Evolutionary conservation across 1,139 yeast species (phyloP).

Genomic region (Yamadazyma songkhlaensis): DNA sequence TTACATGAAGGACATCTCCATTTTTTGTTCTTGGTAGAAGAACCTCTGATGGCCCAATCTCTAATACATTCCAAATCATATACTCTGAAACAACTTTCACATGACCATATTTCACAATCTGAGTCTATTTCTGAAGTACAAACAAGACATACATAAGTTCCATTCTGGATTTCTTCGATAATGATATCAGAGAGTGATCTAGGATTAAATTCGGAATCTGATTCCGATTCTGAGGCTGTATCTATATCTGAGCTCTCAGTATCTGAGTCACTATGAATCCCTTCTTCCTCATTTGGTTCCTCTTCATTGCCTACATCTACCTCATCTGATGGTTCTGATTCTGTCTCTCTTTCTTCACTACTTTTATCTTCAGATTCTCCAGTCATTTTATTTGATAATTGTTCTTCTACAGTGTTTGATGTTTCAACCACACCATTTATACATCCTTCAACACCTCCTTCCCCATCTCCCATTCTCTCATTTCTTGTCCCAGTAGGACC

Average conservation of each 20-base stretch:
- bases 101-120: constrained; percentile 70
- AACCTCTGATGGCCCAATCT: constrained; percentile 80
- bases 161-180: constrained; percentile 57
- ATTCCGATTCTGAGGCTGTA: constrained; percentile 10
- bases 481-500: too few species aligned
- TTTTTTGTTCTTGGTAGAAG: constrained; percentile 46
- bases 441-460: too few species aligned
- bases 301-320: not conserved
- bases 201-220: constrained; percentile 9
- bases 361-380: too few species aligned
- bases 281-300: not conserved
- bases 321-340: too few species aligned
- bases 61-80: constrained; percentile 78
- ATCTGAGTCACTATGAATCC: too few species aligned
- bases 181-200: constrained; percentile 40
- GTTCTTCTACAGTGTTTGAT: too few species aligned
- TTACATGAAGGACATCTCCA: constrained; percentile 95
- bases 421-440: too few species aligned
- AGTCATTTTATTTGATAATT: too few species aligned
- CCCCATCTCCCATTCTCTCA: too few species aligned
- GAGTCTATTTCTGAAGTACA: constrained; percentile 80
- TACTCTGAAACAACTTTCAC: constrained; percentile 69
- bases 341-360: too few species aligned
- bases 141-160: constrained; percentile 73
- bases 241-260: constrained; percentile 3